Evolutionary conservation across 164 flowering plant genomes (phyloP).

Genomic region (Vitis riparia): DNA sequence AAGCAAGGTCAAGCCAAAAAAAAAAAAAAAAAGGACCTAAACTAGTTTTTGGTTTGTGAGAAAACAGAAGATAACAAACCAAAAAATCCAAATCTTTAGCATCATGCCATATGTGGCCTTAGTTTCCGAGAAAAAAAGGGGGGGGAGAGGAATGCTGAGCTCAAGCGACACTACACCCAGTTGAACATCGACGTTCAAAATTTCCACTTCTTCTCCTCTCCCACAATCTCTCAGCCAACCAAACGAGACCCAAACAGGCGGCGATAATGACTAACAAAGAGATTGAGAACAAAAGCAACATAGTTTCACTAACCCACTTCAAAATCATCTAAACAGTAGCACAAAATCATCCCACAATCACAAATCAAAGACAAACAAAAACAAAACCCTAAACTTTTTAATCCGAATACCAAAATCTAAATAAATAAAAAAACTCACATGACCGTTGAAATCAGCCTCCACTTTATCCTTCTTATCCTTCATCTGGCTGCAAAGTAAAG

Average conservation of each 20-base stretch:
- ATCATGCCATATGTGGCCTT: not conserved
- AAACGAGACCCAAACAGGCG: not conserved
- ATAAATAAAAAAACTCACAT: conserved; percentile 11
- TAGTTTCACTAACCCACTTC: not conserved
- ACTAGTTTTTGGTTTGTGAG: no score
- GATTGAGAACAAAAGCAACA: not conserved
- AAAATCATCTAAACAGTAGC: not conserved
- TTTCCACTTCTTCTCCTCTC: not conserved
- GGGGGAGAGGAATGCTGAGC: not conserved
- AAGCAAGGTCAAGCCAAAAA: no score
- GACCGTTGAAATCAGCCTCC: not conserved
- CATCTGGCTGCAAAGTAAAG: no score
- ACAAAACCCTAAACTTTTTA: not conserved
- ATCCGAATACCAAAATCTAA: not conserved
- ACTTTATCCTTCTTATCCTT: not conserved
- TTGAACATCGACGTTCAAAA: not conserved
- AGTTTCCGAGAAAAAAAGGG: not conserved
- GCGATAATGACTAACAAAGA: not conserved
- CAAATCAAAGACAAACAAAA: conserved; percentile 5
- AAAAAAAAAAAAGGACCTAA: no score
- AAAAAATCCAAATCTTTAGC: no score
- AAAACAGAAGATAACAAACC: no score
- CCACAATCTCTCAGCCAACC: conserved; percentile 10
- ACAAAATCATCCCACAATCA: conserved; percentile 1
- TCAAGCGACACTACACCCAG: not conserved